Conservation (phyloP, 352 stramenopile species). For the Plasmopara viticola region DNA sequence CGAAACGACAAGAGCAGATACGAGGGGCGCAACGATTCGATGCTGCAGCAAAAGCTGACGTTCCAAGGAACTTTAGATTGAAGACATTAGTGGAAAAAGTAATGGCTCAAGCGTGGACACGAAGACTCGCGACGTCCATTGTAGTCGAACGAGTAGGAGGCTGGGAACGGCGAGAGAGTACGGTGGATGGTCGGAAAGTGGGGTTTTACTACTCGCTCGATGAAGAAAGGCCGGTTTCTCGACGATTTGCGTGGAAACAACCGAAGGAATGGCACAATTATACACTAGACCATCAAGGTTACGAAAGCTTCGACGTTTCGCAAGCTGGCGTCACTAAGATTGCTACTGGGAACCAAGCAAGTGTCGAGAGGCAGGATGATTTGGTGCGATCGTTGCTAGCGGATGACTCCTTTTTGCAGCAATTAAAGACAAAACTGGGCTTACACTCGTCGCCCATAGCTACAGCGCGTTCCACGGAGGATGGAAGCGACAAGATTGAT, state of each 20-base stretch:
- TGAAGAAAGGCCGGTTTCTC: conserved; percentile 27
- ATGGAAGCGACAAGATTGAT: conserved; percentile 13
- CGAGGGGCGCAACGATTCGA: conserved; percentile 48
- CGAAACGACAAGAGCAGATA: conserved; percentile 59
- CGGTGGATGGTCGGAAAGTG: conserved; percentile 36
- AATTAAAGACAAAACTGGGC: conserved; percentile 56
- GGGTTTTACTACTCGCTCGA: conserved; percentile 71
- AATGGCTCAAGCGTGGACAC: conserved; percentile 39
- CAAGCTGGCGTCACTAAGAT: conserved; percentile 4
- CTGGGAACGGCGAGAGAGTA: conserved; percentile 62
- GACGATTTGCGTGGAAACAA: conserved; percentile 46
- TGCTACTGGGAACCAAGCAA: conserved; percentile 23
- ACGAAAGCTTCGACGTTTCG: background rate
- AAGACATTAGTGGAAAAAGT: conserved; percentile 10
- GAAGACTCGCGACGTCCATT: conserved; percentile 34
- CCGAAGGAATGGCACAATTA: conserved; percentile 19
- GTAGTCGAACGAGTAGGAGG: conserved; percentile 40
- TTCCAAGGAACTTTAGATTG: conserved; percentile 18
- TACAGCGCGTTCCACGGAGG: conserved; percentile 10
- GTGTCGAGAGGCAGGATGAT: conserved; percentile 20
- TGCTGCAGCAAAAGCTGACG: conserved; percentile 21
- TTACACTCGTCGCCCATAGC: conserved; percentile 16
- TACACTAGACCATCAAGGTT: background rate
- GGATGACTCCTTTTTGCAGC: conserved; percentile 54
- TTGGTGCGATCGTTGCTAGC: conserved; percentile 38